Evolutionary conservation across 2,329 filamentous ascomycete genomes (phyloP).

Genomic region (Myriosclerotinia scirpicola): DNA sequence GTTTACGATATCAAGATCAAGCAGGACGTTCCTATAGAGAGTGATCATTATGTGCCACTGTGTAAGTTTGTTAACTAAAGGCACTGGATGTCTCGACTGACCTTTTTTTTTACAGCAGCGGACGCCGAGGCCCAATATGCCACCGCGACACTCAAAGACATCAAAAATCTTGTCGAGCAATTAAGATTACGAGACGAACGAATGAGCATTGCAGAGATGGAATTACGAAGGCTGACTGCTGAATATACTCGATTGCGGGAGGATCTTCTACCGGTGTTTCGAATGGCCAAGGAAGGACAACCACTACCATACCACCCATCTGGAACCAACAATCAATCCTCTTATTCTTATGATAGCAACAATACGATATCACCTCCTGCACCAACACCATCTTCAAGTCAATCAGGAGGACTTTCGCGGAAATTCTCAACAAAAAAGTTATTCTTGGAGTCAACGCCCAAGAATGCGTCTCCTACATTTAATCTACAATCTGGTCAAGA

Average conservation of each 20-base stretch:
- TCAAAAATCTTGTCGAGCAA: slow-evolving; percentile 86
- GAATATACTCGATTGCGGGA: slow-evolving; percentile 88
- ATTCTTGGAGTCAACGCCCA: slow-evolving; percentile 69
- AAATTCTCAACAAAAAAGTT: slow-evolving; percentile 77
- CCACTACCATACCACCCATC: slow-evolving; percentile 63
- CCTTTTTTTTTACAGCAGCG: slow-evolving; percentile 61
- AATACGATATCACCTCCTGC: slow-evolving; percentile 56
- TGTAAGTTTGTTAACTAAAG: slow-evolving; percentile 60
- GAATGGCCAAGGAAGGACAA: slow-evolving; percentile 88
- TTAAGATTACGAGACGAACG: slow-evolving; percentile 87
- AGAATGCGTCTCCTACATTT: slow-evolving; percentile 73
- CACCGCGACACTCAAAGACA: slow-evolving; percentile 87
- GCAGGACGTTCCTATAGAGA: slow-evolving; percentile 86
- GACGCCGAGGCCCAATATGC: slow-evolving; percentile 84
- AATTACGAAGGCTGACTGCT: slow-evolving; percentile 79
- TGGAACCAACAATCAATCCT: slow-evolving; percentile 34
- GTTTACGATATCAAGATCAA: slow-evolving; percentile 96
- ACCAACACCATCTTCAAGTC: slow-evolving; percentile 54
- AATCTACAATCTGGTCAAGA: slow-evolving; percentile 54
- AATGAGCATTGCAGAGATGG: slow-evolving; percentile 78
- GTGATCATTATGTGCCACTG: slow-evolving; percentile 88
- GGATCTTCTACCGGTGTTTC: slow-evolving; percentile 86
- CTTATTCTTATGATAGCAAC: slow-evolving; percentile 52
- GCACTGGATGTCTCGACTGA: background rate
- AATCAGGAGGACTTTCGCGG: slow-evolving; percentile 60